Conservation (phyloP, 2,329 filamentous ascomycete species). For the Orbilia brochopaga region DNA sequence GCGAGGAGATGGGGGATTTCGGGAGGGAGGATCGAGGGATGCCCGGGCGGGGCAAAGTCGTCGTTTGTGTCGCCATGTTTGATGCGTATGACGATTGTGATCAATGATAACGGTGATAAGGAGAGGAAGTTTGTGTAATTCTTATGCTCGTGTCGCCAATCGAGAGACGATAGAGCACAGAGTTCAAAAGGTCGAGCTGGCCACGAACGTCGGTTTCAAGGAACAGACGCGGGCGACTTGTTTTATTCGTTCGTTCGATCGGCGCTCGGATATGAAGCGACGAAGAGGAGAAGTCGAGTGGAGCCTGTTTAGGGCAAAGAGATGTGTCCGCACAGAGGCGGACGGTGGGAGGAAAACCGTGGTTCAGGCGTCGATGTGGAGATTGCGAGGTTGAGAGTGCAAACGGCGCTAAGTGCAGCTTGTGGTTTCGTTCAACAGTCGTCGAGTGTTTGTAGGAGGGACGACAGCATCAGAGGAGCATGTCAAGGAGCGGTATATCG, state of each 20-base stretch:
- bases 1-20: slow-evolving; percentile 32
- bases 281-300: background rate
- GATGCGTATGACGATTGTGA: background rate
- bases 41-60: slow-evolving; percentile 46
- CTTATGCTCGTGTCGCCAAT: background rate
- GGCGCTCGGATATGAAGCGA: background rate
- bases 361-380: slow-evolving; percentile 40
- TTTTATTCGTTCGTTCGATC: too few species aligned
- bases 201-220: background rate
- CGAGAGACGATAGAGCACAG: background rate
- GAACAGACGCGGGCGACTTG: background rate
- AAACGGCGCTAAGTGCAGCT: slow-evolving; percentile 6
- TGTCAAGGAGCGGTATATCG: background rate
- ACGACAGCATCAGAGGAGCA: background rate
- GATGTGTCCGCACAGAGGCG: slow-evolving; percentile 28
- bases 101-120: slow-evolving; percentile 1
- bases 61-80: slow-evolving; percentile 48
- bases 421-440: background rate
- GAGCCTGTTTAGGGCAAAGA: background rate
- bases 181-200: background rate
- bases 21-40: slow-evolving; percentile 40
- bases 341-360: slow-evolving; percentile 30
- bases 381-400: slow-evolving; percentile 10
- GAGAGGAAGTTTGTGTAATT: background rate
- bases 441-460: too few species aligned